Conservation (phyloP, 148 eudicot genomes). For the Nepenthes mirabilis region DNA sequence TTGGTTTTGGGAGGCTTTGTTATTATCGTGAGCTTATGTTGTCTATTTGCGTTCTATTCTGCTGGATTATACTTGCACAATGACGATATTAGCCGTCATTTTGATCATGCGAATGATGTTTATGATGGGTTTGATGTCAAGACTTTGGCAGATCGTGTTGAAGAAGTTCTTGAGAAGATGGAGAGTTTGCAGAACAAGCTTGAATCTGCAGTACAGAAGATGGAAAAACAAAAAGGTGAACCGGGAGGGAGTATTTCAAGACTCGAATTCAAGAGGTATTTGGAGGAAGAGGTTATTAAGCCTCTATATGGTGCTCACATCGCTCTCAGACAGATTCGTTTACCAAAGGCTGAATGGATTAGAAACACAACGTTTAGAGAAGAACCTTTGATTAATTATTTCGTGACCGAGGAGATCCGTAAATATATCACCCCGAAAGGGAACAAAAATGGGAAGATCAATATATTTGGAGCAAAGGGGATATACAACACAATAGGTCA, state of each 20-base stretch:
- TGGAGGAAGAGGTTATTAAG: conserved; percentile 67
- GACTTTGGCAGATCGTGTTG: conserved; percentile 47
- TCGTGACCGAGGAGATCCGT: conserved; percentile 78
- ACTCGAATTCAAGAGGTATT: conserved; percentile 55
- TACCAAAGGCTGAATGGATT: conserved; percentile 38
- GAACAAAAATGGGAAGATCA: conserved; percentile 54
- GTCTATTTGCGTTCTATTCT: conserved; percentile 59
- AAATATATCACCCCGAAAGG: conserved; percentile 92
- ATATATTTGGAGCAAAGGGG: conserved; percentile 50
- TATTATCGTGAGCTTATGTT: conserved; percentile 57
- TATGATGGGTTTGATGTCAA: conserved; percentile 42
- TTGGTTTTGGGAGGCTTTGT: conserved; percentile 67
- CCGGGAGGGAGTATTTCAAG: conserved; percentile 27
- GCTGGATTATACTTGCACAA: conserved; percentile 66
- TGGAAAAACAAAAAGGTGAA: conserved; percentile 44
- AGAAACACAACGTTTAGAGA: conserved; percentile 36
- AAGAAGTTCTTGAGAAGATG: conserved; percentile 76
- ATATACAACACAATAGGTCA: conserved; percentile 87
- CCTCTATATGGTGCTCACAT: conserved; percentile 86
- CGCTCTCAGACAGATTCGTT: conserved; percentile 70
- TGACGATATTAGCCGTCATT: conserved; percentile 71
- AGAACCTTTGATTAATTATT: conserved; percentile 73
- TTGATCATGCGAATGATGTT: conserved; percentile 30
- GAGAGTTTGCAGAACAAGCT: conserved; percentile 62
- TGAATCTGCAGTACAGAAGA: conserved; percentile 50